These are phyloP conservation scores for Byssoonygena ceratinophila DNA, from an alignment of 2,329 filamentous ascomycete species.

Conservation along the genomic window DNA sequence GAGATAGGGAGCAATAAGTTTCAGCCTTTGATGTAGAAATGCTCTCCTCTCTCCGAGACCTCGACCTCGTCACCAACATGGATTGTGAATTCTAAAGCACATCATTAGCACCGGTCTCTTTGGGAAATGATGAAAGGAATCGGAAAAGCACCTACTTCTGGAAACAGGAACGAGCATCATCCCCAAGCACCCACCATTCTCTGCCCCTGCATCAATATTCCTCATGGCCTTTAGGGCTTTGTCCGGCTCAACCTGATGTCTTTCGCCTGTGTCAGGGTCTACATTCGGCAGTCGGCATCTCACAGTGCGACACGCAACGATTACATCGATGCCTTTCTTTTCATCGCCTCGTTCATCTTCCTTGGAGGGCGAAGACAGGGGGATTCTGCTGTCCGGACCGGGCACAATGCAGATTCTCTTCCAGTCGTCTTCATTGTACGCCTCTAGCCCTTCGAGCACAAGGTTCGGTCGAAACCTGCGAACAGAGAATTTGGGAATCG, in stretches of 20 bases:
- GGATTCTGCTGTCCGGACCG: slow-evolving; percentile 19
- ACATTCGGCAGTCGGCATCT: slow-evolving; percentile 51
- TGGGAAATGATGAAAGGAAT: no score
- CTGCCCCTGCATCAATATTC: slow-evolving; percentile 42
- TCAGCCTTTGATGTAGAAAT: slow-evolving; percentile 32
- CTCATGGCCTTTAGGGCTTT: slow-evolving; percentile 42
- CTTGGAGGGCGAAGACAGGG: background rate
- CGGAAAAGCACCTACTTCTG: slow-evolving; percentile 18
- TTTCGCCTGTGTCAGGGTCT: slow-evolving; percentile 44
- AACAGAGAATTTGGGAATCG: slow-evolving; percentile 39
- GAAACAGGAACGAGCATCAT: slow-evolving; percentile 41
- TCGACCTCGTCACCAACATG: slow-evolving; percentile 32
- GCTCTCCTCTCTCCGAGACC: slow-evolving; percentile 35
- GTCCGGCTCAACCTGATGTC: slow-evolving; percentile 41
- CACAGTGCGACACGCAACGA: slow-evolving; percentile 48
- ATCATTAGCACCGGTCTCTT: background rate
- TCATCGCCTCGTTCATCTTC: background rate
- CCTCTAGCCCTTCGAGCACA: slow-evolving; percentile 42
- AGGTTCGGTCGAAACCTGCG: slow-evolving; percentile 50
- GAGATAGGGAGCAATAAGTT: background rate
- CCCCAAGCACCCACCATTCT: slow-evolving; percentile 41
- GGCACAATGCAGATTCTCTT: slow-evolving; percentile 37
- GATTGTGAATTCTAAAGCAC: slow-evolving; percentile 25
- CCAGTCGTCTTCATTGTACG: slow-evolving; percentile 50
- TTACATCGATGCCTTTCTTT: slow-evolving; percentile 27